These are phyloP conservation scores for Xylariomycetidae sp. DNA, from an alignment of 2,329 filamentous ascomycete genomes.

Conservation along the genomic window DNA sequence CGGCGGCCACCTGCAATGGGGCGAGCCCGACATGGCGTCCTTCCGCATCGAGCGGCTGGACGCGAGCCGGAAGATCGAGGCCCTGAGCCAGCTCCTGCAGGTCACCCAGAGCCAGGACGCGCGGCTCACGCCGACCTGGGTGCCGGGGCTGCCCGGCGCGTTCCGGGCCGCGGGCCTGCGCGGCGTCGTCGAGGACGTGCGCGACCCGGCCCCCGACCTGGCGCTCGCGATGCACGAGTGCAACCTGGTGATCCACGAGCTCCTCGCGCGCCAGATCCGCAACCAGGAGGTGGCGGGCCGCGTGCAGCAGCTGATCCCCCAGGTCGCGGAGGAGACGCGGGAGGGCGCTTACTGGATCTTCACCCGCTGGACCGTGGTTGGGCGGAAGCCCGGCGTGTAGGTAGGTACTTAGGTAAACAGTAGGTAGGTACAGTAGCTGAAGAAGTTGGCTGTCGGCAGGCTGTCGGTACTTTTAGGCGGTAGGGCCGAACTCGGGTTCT, in stretches of 20 bases:
- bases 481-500: no score
- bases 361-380: constrained; percentile 6
- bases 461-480: no score
- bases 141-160: constrained; percentile 2
- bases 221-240: constrained; percentile 10
- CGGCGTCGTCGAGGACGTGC: constrained; percentile 7
- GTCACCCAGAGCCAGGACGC: constrained; percentile 5
- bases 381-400: constrained; percentile 6
- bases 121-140: constrained; percentile 8
- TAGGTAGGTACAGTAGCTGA: constrained; percentile 1
- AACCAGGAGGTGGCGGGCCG: constrained; percentile 8
- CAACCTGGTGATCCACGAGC: constrained; percentile 13
- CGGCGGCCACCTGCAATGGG: constrained; percentile 14
- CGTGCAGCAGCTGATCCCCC: constrained; percentile 7
- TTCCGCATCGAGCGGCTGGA: constrained; percentile 5
- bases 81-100: constrained; percentile 1
- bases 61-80: constrained; percentile 1
- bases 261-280: constrained; percentile 12
- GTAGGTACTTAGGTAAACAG: background rate
- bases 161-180: constrained; percentile 5
- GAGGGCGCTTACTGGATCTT: constrained; percentile 8
- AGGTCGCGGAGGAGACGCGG: constrained; percentile 8
- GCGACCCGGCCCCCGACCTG: constrained; percentile 5
- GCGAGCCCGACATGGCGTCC: constrained; percentile 6
- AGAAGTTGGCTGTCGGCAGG: no score